phyloP scores from a whole-genome alignment of 441 rosid species.

The Adansonia gregorii region DNA sequence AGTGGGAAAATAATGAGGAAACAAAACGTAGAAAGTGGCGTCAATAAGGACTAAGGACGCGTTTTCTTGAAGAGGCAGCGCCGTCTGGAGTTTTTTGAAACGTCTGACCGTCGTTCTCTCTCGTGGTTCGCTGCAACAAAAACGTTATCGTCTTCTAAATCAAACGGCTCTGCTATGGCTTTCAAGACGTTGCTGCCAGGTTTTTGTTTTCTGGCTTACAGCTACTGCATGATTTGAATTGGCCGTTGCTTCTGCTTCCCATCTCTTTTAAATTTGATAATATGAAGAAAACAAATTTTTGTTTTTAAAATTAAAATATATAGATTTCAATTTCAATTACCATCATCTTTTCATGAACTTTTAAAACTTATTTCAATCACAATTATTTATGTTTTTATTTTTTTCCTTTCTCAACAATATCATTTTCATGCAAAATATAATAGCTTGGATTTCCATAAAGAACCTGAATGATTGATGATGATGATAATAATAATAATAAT shows the following conservation, averaged over 20 bases:
- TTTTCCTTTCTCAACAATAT: too few relatives aligned
- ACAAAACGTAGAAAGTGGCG: neutral
- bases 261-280: neutral
- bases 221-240: too few relatives aligned
- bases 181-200: neutral
- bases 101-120: neutral
- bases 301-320: too few relatives aligned
- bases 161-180: neutral
- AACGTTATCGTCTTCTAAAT: constrained; percentile 5
- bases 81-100: constrained; percentile 19
- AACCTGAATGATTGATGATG: too few relatives aligned
- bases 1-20: neutral
- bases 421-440: too few relatives aligned
- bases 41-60: neutral
- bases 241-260: neutral
- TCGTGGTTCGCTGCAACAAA: neutral
- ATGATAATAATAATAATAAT: too few relatives aligned
- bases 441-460: too few relatives aligned
- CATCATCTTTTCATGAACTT: neutral
- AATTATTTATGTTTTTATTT: too few relatives aligned
- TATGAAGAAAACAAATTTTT: neutral
- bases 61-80: constrained; percentile 19
- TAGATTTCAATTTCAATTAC: too few relatives aligned
- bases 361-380: too few relatives aligned
- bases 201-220: neutral